Percentiles rank a stretch among this genome's conserved stretches.
These are phyloP conservation scores for Globisporangium emineosum DNA, from an alignment of 352 stramenopile genomes.

Conservation along the genomic window DNA sequence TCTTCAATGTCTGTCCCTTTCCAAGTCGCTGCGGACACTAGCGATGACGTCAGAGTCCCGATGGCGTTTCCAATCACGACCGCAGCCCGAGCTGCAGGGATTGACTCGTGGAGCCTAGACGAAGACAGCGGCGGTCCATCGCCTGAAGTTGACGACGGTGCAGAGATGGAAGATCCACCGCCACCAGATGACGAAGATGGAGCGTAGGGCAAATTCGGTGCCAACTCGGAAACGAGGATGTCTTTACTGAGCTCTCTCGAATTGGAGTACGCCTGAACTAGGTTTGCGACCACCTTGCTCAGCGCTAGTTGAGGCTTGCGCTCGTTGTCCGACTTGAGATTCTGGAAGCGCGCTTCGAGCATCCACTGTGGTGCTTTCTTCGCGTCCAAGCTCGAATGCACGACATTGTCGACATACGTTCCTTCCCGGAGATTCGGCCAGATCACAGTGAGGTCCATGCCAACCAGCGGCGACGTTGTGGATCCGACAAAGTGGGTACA, in stretches of 20 bases:
- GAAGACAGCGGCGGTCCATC: constrained; percentile 12
- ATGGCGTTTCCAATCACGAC: constrained; percentile 72
- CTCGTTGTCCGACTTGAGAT: constrained; percentile 37
- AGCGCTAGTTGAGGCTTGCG: constrained; percentile 57
- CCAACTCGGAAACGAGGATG: constrained; percentile 70
- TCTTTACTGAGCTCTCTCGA: constrained; percentile 63
- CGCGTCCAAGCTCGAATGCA: constrained; percentile 76
- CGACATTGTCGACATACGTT: constrained; percentile 81
- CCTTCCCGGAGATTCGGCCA: constrained; percentile 78
- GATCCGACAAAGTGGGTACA: constrained; percentile 34
- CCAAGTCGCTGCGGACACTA: constrained; percentile 70
- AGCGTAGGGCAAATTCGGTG: constrained; percentile 37
- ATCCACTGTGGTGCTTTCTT: constrained; percentile 64
- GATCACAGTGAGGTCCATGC: constrained; percentile 54
- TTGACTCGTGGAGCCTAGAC: constrained; percentile 36
- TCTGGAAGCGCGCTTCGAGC: constrained; percentile 45
- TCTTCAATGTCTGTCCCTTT: constrained; percentile 70
- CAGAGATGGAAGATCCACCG: constrained; percentile 3
- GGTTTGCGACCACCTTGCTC: constrained; percentile 61
- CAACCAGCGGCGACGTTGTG: constrained; percentile 37
- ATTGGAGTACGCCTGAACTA: constrained; percentile 76
- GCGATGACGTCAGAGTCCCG: constrained; percentile 46
- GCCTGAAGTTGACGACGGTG: constrained; percentile 13
- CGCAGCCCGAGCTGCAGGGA: constrained; percentile 71
- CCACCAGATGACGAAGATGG: constrained; percentile 11